phyloP scores from a whole-genome alignment of 495 filamentous ascomycete genomes.

The Lindgomyces ingoldianus region DNA sequence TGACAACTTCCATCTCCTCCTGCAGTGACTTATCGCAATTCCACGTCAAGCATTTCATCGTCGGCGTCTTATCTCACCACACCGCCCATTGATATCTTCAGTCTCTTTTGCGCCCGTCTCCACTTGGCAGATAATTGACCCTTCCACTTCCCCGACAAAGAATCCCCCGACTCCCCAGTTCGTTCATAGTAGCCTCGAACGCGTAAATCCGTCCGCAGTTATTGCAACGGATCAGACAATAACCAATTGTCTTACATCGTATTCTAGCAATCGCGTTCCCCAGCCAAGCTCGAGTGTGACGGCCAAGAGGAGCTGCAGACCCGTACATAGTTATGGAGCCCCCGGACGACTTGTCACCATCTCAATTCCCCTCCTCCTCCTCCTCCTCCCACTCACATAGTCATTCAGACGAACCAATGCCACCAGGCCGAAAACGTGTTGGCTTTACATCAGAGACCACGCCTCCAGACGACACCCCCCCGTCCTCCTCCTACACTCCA shows the following conservation, averaged over 20 bases:
- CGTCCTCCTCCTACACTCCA: background rate
- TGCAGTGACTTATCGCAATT: background rate
- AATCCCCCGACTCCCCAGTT: too few relatives aligned
- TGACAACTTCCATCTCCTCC: background rate
- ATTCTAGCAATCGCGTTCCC: background rate
- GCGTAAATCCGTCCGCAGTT: background rate
- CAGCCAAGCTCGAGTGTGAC: background rate
- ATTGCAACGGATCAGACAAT: background rate
- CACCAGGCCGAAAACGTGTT: conserved; percentile 18
- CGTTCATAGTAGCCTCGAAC: too few relatives aligned
- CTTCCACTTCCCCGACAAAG: too few relatives aligned
- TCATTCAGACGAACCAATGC: background rate
- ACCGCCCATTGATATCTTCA: background rate
- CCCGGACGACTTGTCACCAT: conserved; percentile 5
- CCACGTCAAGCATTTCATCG: background rate
- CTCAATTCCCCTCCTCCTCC: background rate
- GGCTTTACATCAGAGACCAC: conserved; percentile 20
- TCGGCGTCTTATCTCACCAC: background rate
- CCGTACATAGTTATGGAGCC: conserved; percentile 8
- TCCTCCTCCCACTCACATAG: background rate
- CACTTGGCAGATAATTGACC: too few relatives aligned
- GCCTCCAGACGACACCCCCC: background rate
- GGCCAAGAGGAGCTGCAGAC: background rate
- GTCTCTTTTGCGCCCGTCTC: background rate
- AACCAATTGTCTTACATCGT: background rate